Evolutionary conservation across 2,329 filamentous ascomycete genomes (phyloP).

Genomic region (Sphaceloma murrayae): DNA sequence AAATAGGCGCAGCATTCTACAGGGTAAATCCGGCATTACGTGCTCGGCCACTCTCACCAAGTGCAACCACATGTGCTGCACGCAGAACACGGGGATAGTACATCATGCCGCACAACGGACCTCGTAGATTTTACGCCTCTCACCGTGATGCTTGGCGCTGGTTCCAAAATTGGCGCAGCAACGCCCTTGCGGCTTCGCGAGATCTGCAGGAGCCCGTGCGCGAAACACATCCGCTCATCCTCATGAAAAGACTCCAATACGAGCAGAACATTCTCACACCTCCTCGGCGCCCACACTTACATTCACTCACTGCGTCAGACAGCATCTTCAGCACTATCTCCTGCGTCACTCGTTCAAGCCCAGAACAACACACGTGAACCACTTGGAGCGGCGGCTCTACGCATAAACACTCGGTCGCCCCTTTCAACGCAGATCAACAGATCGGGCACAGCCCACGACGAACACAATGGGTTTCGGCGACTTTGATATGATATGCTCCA

Average conservation of each 20-base stretch:
- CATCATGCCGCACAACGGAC: too few species aligned
- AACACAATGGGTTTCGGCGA: conserved; percentile 78
- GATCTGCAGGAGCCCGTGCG: conserved; percentile 5
- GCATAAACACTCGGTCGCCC: conserved; percentile 4
- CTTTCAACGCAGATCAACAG: conserved; percentile 8
- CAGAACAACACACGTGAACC: background rate
- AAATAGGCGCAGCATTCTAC: too few species aligned
- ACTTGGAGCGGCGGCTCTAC: conserved; percentile 3
- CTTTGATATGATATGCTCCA: conserved; percentile 77
- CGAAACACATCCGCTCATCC: conserved; percentile 11
- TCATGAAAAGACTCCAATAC: conserved; percentile 14
- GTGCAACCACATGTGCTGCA: too few species aligned
- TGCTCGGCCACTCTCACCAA: too few species aligned
- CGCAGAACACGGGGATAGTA: too few species aligned
- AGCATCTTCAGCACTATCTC: background rate
- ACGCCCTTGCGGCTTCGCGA: background rate
- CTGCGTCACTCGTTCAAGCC: conserved; percentile 1
- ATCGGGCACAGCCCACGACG: background rate
- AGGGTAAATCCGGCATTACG: too few species aligned
- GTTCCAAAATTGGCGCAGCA: conserved; percentile 12
- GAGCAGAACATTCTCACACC: conserved; percentile 4
- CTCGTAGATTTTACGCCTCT: too few species aligned
- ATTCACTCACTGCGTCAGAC: background rate
- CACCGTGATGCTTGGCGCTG: too few species aligned
- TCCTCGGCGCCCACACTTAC: background rate